phyloP scores from a whole-genome alignment of 1,139 yeast genomes.

The Scheffersomyces insectosa region DNA sequence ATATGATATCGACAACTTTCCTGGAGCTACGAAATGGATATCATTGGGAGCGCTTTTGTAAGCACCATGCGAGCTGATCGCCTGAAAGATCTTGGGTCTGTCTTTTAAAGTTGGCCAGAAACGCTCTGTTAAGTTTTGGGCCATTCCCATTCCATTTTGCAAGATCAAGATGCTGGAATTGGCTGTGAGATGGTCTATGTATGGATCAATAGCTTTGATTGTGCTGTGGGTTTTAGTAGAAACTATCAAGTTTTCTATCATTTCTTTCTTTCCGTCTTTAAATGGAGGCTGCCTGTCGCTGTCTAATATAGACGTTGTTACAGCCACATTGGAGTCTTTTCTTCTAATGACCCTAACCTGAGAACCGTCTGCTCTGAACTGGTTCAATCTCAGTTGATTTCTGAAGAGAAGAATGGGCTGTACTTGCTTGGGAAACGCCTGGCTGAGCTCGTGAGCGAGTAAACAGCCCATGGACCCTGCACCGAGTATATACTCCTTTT shows the following conservation, averaged over 20 bases:
- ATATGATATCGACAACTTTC: conserved; percentile 55
- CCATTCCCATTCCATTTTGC: conserved; percentile 77
- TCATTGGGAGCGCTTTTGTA: conserved; percentile 43
- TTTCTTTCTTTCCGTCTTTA: conserved; percentile 4
- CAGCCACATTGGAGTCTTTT: conserved; percentile 15
- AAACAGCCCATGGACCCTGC: conserved; percentile 47
- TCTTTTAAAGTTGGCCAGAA: conserved; percentile 52
- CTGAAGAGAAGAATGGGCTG: conserved; percentile 39
- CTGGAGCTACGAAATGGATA: conserved; percentile 69
- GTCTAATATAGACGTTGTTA: conserved; percentile 12
- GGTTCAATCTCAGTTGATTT: conserved; percentile 35
- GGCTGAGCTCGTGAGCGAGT: conserved; percentile 39
- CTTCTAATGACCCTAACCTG: conserved; percentile 28
- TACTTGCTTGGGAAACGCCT: conserved; percentile 30
- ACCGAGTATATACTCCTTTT: conserved; percentile 40
- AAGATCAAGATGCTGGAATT: conserved; percentile 62
- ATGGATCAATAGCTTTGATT: conserved; percentile 45
- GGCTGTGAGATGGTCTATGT: conserved; percentile 38
- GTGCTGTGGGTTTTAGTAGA: conserved; percentile 67
- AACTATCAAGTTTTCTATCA: conserved; percentile 55
- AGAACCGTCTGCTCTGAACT: conserved; percentile 41
- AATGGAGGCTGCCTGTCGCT: conserved; percentile 13
- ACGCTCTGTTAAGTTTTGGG: conserved; percentile 49
- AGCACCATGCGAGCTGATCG: conserved; percentile 84
- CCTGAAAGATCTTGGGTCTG: conserved; percentile 66